Conservation (phyloP, 129 eudicot species). For the Erigeron canadensis region DNA sequence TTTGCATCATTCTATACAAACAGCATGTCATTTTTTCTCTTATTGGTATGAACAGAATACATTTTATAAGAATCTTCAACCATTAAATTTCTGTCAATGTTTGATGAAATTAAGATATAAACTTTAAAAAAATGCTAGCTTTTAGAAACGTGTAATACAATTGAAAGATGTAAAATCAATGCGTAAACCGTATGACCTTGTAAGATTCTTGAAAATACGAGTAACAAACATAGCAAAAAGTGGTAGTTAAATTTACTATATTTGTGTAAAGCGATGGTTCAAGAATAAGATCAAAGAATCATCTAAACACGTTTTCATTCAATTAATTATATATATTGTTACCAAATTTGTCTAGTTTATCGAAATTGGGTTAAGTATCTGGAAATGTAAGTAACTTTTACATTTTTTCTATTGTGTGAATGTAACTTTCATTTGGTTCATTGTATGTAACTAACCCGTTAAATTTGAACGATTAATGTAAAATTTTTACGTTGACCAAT, state of each 20-base stretch:
- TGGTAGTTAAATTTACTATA: slow-evolving; percentile 13
- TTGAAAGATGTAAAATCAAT: neutral
- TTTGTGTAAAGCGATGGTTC: slow-evolving; percentile 6
- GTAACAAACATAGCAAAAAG: slow-evolving; percentile 5
- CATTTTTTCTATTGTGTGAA: no score
- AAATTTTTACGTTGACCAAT: no score
- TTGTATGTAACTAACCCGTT: no score
- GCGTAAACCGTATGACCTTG: neutral
- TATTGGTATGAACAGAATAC: no score
- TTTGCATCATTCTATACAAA: no score
- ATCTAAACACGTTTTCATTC: neutral
- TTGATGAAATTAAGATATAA: neutral
- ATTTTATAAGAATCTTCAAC: neutral
- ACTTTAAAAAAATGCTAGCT: neutral
- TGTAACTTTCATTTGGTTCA: no score
- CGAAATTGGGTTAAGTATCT: no score
- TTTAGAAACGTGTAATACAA: neutral
- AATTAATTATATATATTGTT: slow-evolving; percentile 2
- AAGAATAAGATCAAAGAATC: slow-evolving; percentile 13
- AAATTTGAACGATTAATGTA: no score
- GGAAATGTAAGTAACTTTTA: no score
- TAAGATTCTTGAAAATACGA: neutral
- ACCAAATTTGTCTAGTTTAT: neutral
- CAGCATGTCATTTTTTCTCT: no score
- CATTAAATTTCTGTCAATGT: neutral